A percentile compares a stretch with the other conserved stretches of the same genome.
phyloP scores from a whole-genome alignment of 2,329 filamentous ascomycete genomes.

The Colletotrichum phormii region DNA sequence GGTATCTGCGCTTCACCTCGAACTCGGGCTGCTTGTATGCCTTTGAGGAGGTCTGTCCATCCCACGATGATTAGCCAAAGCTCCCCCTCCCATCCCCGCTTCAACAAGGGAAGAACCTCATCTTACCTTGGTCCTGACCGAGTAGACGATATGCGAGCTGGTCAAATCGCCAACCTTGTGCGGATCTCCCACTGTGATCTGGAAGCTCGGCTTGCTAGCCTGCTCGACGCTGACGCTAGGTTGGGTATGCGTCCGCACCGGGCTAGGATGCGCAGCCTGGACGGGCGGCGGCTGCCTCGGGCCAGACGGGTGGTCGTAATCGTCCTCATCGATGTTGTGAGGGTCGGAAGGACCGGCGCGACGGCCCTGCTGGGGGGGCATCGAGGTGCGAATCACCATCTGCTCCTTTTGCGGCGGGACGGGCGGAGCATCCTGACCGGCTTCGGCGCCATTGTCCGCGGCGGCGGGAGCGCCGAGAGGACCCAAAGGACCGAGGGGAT shows the following conservation, averaged over 20 bases:
- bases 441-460: constrained; percentile 57
- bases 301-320: constrained; percentile 58
- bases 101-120: background rate
- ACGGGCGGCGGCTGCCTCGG: constrained; percentile 76
- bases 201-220: constrained; percentile 90
- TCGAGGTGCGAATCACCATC: constrained; percentile 69
- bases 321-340: constrained; percentile 77
- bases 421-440: constrained; percentile 67
- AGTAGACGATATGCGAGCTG: constrained; percentile 97
- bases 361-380: constrained; percentile 58
- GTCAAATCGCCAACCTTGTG: constrained; percentile 98
- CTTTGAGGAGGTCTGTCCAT: constrained; percentile 85
- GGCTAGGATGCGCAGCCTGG: constrained; percentile 65
- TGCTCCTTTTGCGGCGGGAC: constrained; percentile 77
- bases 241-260: constrained; percentile 63
- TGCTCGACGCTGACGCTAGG: constrained; percentile 93
- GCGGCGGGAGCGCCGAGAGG: constrained; percentile 65
- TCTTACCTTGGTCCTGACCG: constrained; percentile 87
- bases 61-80: constrained; percentile 37
- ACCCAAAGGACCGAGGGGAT: constrained; percentile 82
- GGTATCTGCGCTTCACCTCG: constrained; percentile 91
- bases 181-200: constrained; percentile 93
- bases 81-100: constrained; percentile 2
- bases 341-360: constrained; percentile 63
- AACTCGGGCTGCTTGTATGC: constrained; percentile 95